Evolutionary conservation across 2,329 filamentous ascomycete genomes (phyloP).

Genomic region (Fusarium solani-melongenae): DNA sequence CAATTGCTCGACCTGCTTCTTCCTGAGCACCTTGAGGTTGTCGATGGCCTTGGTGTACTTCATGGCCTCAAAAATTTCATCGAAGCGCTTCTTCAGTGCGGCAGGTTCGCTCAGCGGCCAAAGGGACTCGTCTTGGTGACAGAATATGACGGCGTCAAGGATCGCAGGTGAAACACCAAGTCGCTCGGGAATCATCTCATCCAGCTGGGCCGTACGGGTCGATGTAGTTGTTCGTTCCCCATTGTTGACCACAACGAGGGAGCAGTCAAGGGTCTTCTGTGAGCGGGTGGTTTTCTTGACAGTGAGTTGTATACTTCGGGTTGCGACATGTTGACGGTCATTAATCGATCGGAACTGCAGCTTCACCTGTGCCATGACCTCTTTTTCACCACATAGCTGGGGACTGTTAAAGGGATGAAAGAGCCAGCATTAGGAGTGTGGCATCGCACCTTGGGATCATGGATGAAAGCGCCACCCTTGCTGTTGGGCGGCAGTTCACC

Average conservation of each 20-base stretch:
- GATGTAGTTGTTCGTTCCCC: conserved; percentile 85
- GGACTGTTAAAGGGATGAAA: conserved; percentile 10
- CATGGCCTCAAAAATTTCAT: conserved; percentile 96
- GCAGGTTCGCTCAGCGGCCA: conserved; percentile 95
- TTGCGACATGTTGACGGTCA: conserved; percentile 83
- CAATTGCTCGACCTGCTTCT: conserved; percentile 83
- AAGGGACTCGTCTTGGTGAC: conserved; percentile 96
- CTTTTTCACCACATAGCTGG: conserved; percentile 82
- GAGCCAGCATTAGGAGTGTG: neutral
- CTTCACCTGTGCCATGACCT: conserved; percentile 91
- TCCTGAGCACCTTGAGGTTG: conserved; percentile 87
- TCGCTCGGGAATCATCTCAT: conserved; percentile 84
- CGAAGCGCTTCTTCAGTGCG: conserved; percentile 90
- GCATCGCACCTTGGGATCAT: conserved; percentile 84
- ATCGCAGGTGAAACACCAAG: conserved; percentile 92
- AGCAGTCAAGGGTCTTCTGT: conserved; percentile 87
- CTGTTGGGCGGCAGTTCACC: conserved; percentile 93
- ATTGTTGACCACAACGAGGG: conserved; percentile 78
- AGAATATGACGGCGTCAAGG: conserved; percentile 96
- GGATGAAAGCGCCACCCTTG: conserved; percentile 91
- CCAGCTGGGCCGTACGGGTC: conserved; percentile 82
- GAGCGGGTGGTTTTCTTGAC: conserved; percentile 82
- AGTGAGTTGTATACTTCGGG: conserved; percentile 84
- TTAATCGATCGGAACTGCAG: conserved; percentile 85
- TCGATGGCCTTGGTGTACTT: conserved; percentile 99